A percentile compares a stretch with the other conserved stretches of the same genome.
Conservation (phyloP, 257 asterid genomes). For the Nemophila menziesii region DNA sequence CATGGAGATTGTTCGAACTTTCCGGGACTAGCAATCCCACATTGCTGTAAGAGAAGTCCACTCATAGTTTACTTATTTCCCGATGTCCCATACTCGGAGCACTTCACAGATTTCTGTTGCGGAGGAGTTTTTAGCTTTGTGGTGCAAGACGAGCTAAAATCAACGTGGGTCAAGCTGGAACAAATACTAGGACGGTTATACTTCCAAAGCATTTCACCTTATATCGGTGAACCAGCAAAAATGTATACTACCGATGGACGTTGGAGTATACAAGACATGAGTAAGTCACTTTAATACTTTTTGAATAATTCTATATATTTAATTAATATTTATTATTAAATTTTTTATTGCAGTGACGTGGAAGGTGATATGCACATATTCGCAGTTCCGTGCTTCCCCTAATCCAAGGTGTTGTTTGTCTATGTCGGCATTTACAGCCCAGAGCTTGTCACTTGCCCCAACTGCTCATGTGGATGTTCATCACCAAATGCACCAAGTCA, state of each 20-base stretch:
- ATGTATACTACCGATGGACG: conserved; percentile 55
- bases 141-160: conserved; percentile 64
- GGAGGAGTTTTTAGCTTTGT: conserved; percentile 63
- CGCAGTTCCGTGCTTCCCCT: conserved; percentile 18
- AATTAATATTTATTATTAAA: background rate
- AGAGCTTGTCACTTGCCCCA: conserved; percentile 25
- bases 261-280: conserved; percentile 58
- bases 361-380: conserved; percentile 31
- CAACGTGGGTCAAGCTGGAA: conserved; percentile 71
- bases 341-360: conserved; percentile 26
- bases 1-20: conserved; percentile 84
- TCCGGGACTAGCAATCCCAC: conserved; percentile 69
- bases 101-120: conserved; percentile 59
- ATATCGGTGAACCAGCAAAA: conserved; percentile 79
- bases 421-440: conserved; percentile 23
- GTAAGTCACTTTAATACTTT: conserved; percentile 26
- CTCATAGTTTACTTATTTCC: conserved; percentile 61
- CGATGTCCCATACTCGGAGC: conserved; percentile 72
- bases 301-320: background rate
- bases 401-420: conserved; percentile 28
- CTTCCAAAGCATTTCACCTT: conserved; percentile 71
- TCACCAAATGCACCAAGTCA: conserved; percentile 22
- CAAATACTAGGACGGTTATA: conserved; percentile 57
- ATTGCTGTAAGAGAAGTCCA: conserved; percentile 63
- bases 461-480: conserved; percentile 29